Conservation (phyloP, 371 early-diverging fungal genomes). For the Apophysomyces sp. region DNA sequence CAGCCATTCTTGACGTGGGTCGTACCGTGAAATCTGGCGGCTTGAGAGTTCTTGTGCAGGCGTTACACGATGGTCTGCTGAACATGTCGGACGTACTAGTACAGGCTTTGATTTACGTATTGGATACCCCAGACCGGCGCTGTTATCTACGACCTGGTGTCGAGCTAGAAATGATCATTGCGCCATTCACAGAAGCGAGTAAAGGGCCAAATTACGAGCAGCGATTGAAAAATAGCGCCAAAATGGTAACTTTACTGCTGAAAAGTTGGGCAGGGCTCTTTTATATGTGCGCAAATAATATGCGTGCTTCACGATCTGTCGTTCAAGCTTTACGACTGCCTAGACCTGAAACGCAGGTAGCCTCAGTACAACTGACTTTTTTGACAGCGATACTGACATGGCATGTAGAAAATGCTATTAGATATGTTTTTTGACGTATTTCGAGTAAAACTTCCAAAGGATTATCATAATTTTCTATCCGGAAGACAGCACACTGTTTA, state of each 20-base stretch:
- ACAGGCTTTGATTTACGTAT: slow-evolving; percentile 65
- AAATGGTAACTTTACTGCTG: slow-evolving; percentile 61
- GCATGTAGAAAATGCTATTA: slow-evolving; percentile 63
- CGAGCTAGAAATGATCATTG: slow-evolving; percentile 75
- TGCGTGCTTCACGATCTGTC: slow-evolving; percentile 70
- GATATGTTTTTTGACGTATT: slow-evolving; percentile 82
- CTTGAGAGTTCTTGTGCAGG: slow-evolving; percentile 64
- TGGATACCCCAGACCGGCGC: slow-evolving; percentile 71
- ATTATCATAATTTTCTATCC: slow-evolving; percentile 56
- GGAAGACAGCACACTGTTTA: slow-evolving; percentile 49
- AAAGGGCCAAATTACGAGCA: slow-evolving; percentile 64
- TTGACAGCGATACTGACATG: background rate
- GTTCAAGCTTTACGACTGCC: slow-evolving; percentile 77
- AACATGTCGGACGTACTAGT: slow-evolving; percentile 67
- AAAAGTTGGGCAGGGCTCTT: slow-evolving; percentile 82
- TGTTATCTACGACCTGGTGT: slow-evolving; percentile 73
- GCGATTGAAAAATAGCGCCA: slow-evolving; percentile 61
- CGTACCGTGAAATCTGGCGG: slow-evolving; percentile 71
- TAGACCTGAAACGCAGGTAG: slow-evolving; percentile 74
- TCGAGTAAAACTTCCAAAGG: slow-evolving; percentile 65
- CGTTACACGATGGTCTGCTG: slow-evolving; percentile 71
- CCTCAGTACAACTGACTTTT: too few relatives aligned
- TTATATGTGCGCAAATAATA: slow-evolving; percentile 74
- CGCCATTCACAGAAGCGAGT: slow-evolving; percentile 76
- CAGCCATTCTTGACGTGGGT: slow-evolving; percentile 57